These are phyloP conservation scores for Fusarium continuum DNA, from an alignment of 2,329 filamentous ascomycete species.

Conservation along the genomic window DNA sequence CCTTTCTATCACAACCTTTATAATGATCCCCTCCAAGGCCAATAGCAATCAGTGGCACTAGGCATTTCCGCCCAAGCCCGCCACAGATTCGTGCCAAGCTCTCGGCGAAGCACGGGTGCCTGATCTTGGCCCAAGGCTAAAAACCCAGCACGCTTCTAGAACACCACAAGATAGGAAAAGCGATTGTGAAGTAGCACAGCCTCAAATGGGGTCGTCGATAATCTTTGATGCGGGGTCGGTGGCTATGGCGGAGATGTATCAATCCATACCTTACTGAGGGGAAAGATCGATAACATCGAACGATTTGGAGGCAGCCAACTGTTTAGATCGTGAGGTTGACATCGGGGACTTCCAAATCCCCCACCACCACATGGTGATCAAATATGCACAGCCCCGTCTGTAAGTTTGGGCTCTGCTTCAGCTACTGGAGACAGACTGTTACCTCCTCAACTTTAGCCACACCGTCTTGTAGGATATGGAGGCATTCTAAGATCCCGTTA, in stretches of 20 bases:
- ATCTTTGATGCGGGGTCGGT: neutral
- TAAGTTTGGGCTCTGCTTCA: neutral
- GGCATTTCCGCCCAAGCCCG: no score
- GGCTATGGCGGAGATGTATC: conserved; percentile 5
- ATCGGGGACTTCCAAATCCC: conserved; percentile 5
- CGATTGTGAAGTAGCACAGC: no score
- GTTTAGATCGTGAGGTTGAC: neutral
- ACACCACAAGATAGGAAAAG: conserved; percentile 4
- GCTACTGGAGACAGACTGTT: neutral
- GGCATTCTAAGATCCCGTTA: neutral
- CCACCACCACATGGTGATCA: neutral
- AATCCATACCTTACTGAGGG: neutral
- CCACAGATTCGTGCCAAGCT: conserved; percentile 4
- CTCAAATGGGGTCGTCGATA: no score
- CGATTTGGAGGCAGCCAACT: neutral
- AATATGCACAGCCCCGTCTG: neutral
- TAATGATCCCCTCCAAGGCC: no score
- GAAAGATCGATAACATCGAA: conserved; percentile 4
- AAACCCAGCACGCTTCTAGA: conserved; percentile 6
- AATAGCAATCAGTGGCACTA: no score
- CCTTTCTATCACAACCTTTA: no score
- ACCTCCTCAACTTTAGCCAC: neutral
- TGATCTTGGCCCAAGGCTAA: conserved; percentile 1
- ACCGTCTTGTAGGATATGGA: neutral
- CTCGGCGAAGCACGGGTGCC: neutral